Percentiles rank a stretch among this genome's conserved stretches.
Conservation (phyloP, 2,329 filamentous ascomycete species). For the Fusarium protoensiforme region DNA sequence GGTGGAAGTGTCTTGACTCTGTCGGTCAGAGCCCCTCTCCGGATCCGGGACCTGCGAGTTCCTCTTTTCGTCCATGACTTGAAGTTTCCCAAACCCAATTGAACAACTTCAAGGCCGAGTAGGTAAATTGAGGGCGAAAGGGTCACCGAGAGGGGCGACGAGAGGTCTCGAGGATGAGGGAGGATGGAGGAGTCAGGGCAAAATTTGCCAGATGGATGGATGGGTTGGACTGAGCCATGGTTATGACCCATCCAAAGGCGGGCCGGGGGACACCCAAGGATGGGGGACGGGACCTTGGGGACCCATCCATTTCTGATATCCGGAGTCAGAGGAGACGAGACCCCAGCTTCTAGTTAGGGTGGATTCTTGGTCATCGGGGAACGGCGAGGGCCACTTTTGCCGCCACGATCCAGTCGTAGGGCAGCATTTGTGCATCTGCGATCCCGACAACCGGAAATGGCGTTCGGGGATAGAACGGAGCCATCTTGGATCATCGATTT, state of each 20-base stretch:
- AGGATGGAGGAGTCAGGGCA: constrained; percentile 17
- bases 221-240: constrained; percentile 7
- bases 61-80: constrained; percentile 36
- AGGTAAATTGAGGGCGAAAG: not conserved
- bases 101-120: not conserved
- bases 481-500: constrained; percentile 13
- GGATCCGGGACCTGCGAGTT: constrained; percentile 8
- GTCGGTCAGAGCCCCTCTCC: constrained; percentile 14
- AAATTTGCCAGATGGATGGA: constrained; percentile 22
- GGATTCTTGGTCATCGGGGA: constrained; percentile 1
- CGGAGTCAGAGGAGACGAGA: not conserved
- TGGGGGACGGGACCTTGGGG: not conserved
- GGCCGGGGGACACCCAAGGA: constrained; percentile 1
- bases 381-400: not conserved
- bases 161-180: not conserved
- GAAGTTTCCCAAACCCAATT: constrained; percentile 7
- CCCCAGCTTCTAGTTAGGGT: not conserved
- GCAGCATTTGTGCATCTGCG: not conserved
- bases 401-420: constrained; percentile 1
- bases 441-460: constrained; percentile 36
- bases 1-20: constrained; percentile 33
- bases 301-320: constrained; percentile 2
- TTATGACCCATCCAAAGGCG: constrained; percentile 25
- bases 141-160: not conserved
- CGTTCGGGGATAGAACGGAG: constrained; percentile 34